These are phyloP conservation scores for Mallotus nudiflorus DNA, from an alignment of 345 rosid genomes.

Conservation along the genomic window DNA sequence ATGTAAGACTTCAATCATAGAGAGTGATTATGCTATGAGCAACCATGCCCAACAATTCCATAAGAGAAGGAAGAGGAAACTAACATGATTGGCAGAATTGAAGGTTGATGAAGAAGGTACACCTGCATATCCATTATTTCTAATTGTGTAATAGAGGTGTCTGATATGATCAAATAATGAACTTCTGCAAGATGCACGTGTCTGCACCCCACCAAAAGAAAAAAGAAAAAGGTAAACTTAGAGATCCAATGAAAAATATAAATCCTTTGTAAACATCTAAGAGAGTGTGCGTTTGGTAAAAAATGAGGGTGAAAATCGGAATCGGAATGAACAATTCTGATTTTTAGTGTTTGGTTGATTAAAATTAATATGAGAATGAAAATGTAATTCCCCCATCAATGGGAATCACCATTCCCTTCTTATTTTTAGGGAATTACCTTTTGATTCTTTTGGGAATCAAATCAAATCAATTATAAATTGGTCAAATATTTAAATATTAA, in stretches of 20 bases:
- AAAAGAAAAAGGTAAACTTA: conserved; percentile 8
- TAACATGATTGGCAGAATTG: conserved; percentile 53
- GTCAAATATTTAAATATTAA: no score
- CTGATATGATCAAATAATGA: conserved; percentile 64
- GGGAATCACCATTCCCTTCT: no score
- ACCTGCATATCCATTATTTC: conserved; percentile 58
- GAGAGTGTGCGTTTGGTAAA: no score
- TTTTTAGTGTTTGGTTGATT: no score
- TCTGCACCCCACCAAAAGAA: no score
- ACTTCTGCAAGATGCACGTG: conserved; percentile 53
- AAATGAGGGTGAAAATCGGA: no score
- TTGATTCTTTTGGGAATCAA: no score
- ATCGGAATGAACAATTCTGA: no score
- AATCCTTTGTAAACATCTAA: background rate
- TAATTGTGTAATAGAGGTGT: conserved; percentile 57
- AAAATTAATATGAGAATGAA: no score
- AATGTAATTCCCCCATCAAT: no score
- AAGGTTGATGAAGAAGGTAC: conserved; percentile 54
- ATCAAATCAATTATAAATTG: no score
- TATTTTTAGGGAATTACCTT: no score
- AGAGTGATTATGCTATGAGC: background rate
- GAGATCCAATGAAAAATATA: background rate
- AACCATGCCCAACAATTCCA: background rate
- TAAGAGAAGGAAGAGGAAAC: conserved; percentile 4
- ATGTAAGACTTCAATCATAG: background rate